phyloP scores from a whole-genome alignment of 140 eudicot species.

The Senecio squalidus region DNA sequence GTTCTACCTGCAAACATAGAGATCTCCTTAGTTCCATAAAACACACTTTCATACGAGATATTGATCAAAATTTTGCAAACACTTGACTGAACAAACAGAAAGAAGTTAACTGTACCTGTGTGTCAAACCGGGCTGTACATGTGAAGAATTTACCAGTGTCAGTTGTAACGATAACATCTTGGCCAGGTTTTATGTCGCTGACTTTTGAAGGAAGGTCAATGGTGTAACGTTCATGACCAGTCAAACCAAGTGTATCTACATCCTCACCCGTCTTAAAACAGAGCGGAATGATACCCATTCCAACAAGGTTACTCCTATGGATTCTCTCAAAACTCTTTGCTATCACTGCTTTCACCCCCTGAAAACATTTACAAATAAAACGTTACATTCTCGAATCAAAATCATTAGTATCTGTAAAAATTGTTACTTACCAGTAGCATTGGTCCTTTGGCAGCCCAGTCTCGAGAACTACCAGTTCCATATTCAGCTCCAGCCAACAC shows the following conservation, averaged over 20 bases:
- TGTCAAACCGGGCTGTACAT: conserved; percentile 82
- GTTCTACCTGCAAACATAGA: conserved; percentile 53
- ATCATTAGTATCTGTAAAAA: background rate
- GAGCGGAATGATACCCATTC: conserved; percentile 94
- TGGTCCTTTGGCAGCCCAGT: conserved; percentile 99
- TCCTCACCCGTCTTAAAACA: conserved; percentile 96
- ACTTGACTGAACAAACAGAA: background rate
- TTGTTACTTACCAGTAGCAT: conserved; percentile 63
- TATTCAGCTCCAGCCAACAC: conserved; percentile 97
- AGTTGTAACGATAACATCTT: conserved; percentile 80
- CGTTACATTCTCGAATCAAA: background rate
- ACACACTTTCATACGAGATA: too few relatives aligned
- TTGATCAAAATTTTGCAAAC: too few relatives aligned
- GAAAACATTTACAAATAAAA: background rate
- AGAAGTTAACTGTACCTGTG: conserved; percentile 49
- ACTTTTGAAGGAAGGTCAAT: conserved; percentile 67
- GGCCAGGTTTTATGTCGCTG: conserved; percentile 87
- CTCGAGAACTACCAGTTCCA: conserved; percentile 98
- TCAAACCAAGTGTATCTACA: conserved; percentile 82
- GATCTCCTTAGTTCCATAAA: background rate
- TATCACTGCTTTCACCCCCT: conserved; percentile 99
- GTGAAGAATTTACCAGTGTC: conserved; percentile 83
- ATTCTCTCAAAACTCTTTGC: conserved; percentile 98
- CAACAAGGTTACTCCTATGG: conserved; percentile 91
- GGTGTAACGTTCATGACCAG: conserved; percentile 91